phyloP scores from a whole-genome alignment of 352 stramenopile species.

The Pelagophyceae sp. region DNA sequence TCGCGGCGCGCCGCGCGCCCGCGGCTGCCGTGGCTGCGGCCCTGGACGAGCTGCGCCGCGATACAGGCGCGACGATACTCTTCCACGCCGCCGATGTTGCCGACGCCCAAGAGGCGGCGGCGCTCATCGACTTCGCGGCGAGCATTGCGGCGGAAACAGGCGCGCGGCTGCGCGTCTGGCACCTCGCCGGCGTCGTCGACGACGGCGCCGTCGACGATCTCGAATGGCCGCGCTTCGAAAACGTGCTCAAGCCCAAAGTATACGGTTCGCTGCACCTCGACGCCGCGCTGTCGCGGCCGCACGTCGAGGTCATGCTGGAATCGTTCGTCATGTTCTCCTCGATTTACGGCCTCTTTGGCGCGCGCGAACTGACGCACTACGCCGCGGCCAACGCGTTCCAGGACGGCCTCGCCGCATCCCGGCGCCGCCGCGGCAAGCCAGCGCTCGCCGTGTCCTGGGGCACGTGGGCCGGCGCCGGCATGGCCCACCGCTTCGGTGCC shows the following conservation, averaged over 20 bases:
- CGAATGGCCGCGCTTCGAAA: not conserved
- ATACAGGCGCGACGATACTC: not conserved
- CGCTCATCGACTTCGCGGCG: too few relatives aligned
- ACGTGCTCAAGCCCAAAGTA: slow-evolving; percentile 8
- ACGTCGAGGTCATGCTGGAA: not conserved
- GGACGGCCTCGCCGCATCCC: not conserved
- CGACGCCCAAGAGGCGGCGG: not conserved
- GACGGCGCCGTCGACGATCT: not conserved
- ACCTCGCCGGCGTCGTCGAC: slow-evolving; percentile 19
- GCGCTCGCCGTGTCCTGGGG: slow-evolving; percentile 6
- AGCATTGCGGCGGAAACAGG: not conserved
- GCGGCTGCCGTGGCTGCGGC: not conserved
- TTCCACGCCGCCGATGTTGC: not conserved
- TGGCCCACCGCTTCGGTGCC: slow-evolving; percentile 10
- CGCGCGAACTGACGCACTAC: not conserved
- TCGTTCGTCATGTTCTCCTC: slow-evolving; percentile 7
- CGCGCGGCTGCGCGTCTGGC: not conserved
- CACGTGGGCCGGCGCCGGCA: slow-evolving; percentile 16
- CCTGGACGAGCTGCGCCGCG: not conserved
- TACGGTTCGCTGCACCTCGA: not conserved
- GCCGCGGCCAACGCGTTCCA: slow-evolving; percentile 17
- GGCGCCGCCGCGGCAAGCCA: not conserved
- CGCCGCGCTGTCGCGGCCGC: not conserved
- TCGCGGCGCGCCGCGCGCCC: not conserved
- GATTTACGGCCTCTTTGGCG: slow-evolving; percentile 9